These are phyloP conservation scores for Actinomucor elegans DNA, from an alignment of 371 early-diverging fungal genomes.

Conservation along the genomic window DNA sequence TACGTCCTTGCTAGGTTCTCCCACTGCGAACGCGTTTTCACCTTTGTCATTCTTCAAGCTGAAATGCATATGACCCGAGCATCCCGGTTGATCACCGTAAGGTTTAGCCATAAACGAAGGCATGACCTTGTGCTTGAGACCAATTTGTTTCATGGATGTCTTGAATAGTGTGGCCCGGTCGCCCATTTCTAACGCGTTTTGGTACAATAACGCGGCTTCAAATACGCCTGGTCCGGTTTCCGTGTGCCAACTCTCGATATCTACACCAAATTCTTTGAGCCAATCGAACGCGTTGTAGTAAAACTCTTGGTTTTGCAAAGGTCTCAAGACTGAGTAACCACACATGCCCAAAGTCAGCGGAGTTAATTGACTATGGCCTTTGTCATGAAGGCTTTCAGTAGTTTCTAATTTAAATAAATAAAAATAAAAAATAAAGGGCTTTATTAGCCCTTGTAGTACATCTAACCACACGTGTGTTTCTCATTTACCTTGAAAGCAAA, in stretches of 20 bases:
- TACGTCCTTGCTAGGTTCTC: constrained; percentile 10
- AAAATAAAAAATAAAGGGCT: background rate
- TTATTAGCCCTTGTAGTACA: no score
- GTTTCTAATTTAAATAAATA: constrained; percentile 54
- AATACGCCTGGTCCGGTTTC: constrained; percentile 89
- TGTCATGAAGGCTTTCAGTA: constrained; percentile 57
- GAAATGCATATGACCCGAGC: constrained; percentile 85
- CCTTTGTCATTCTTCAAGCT: constrained; percentile 57
- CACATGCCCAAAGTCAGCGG: constrained; percentile 80
- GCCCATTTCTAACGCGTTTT: constrained; percentile 63
- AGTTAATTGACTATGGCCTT: constrained; percentile 51
- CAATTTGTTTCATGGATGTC: constrained; percentile 74
- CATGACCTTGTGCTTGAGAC: constrained; percentile 67
- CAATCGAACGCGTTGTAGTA: constrained; percentile 74
- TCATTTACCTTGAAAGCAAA: constrained; percentile 72
- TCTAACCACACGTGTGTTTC: background rate
- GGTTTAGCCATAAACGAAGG: constrained; percentile 91
- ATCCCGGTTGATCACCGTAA: constrained; percentile 70
- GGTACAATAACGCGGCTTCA: constrained; percentile 77
- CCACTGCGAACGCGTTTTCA: constrained; percentile 56
- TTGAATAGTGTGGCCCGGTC: constrained; percentile 84
- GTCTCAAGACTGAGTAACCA: constrained; percentile 81
- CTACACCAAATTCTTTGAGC: constrained; percentile 60
- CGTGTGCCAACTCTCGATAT: constrained; percentile 80
- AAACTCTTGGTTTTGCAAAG: constrained; percentile 68